phyloP scores from a whole-genome alignment of 2,329 filamentous ascomycete genomes.

The Calonectria pauciramosa region DNA sequence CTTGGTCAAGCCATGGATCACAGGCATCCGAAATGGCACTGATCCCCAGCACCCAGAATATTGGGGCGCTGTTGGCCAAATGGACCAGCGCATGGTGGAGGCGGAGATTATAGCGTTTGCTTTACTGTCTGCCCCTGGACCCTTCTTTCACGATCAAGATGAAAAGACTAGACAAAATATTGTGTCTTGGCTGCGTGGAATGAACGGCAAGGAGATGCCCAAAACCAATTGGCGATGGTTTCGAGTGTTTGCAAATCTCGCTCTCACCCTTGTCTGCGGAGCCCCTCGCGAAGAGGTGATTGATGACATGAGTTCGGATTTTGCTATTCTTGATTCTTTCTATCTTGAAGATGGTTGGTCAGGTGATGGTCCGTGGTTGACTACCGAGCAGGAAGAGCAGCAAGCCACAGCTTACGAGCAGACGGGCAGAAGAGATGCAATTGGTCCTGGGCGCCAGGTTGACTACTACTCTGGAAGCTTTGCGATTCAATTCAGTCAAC shows the following conservation, averaged over 20 bases:
- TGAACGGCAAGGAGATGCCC: conserved; percentile 62
- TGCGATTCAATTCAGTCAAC: conserved; percentile 65
- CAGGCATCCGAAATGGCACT: conserved; percentile 49
- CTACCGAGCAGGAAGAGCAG: conserved; percentile 27
- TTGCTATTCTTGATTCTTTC: conserved; percentile 60
- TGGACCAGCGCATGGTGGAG: conserved; percentile 68
- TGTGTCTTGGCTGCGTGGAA: conserved; percentile 54
- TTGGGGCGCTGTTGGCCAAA: conserved; percentile 61
- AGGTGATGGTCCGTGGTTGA: conserved; percentile 59
- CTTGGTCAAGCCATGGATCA: conserved; percentile 47
- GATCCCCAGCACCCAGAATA: conserved; percentile 55
- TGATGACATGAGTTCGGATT: conserved; percentile 56
- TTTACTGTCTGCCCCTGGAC: conserved; percentile 57
- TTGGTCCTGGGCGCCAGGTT: conserved; percentile 53
- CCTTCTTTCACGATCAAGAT: conserved; percentile 23
- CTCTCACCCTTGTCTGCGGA: conserved; percentile 57
- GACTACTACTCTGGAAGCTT: conserved; percentile 69
- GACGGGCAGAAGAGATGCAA: conserved; percentile 38
- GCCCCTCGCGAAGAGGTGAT: conserved; percentile 51
- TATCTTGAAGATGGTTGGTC: conserved; percentile 62
- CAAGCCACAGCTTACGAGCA: conserved; percentile 18
- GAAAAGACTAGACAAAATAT: conserved; percentile 54
- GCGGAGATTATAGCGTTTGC: conserved; percentile 65
- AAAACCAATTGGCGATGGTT: conserved; percentile 68
- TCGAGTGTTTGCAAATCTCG: conserved; percentile 63